A percentile compares a stretch with the other conserved stretches of the same genome.
These are phyloP conservation scores for Aspergillus carbonarius DNA, from an alignment of 2,329 filamentous ascomycete genomes.

Conservation along the genomic window DNA sequence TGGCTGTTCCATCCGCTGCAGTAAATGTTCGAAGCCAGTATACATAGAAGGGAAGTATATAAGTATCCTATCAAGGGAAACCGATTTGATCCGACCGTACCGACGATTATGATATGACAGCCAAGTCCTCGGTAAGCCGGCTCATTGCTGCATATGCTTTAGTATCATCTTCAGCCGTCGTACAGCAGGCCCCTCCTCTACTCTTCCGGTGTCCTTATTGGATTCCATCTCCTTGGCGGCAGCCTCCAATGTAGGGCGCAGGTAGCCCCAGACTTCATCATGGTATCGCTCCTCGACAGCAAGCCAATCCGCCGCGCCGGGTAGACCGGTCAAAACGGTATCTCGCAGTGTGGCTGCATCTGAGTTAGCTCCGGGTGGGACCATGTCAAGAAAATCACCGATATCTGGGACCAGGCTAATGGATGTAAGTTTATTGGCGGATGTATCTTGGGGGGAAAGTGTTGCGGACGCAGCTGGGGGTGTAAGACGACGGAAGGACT, in stretches of 20 bases:
- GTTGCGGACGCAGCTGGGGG: slow-evolving; percentile 4
- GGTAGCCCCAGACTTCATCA: slow-evolving; percentile 68
- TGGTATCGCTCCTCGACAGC: slow-evolving; percentile 38
- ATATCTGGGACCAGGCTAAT: slow-evolving; percentile 37
- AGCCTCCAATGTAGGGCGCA: slow-evolving; percentile 56
- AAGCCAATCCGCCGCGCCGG: slow-evolving; percentile 36
- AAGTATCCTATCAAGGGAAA: background rate
- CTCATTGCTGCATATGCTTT: slow-evolving; percentile 35
- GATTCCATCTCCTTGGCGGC: slow-evolving; percentile 58
- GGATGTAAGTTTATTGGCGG: slow-evolving; percentile 23
- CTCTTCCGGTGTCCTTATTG: slow-evolving; percentile 16
- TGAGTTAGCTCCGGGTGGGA: slow-evolving; percentile 12
- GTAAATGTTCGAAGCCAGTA: background rate
- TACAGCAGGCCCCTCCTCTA: slow-evolving; percentile 37
- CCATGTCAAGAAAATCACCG: slow-evolving; percentile 30
- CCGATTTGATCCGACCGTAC: background rate
- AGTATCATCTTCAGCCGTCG: slow-evolving; percentile 41
- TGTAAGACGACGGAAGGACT: slow-evolving; percentile 32
- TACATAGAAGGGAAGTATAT: background rate
- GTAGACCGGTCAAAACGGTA: slow-evolving; percentile 28
- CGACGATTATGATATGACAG: background rate
- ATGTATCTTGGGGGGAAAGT: slow-evolving; percentile 10
- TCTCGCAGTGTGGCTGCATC: slow-evolving; percentile 28
- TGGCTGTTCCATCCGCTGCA: background rate
- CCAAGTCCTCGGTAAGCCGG: background rate